Percentiles rank a stretch among this genome's conserved stretches.
Evolutionary conservation across 371 early-diverging fungal species (phyloP).

Genomic region (Entomophthora muscae): DNA sequence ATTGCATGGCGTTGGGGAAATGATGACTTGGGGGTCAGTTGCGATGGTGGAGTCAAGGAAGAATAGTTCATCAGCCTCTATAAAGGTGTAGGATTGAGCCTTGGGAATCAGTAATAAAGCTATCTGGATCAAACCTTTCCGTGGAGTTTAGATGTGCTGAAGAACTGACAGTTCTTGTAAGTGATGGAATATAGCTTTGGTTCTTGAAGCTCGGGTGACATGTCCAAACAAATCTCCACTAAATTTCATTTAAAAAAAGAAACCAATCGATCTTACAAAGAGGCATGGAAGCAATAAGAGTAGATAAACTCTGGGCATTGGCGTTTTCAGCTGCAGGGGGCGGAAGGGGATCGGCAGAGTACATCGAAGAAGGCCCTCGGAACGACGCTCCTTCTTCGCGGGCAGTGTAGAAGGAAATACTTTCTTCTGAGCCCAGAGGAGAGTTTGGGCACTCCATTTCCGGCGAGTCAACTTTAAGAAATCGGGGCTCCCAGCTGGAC

Average conservation of each 20-base stretch:
- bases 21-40: background rate
- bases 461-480: constrained; percentile 1
- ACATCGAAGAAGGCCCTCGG: background rate
- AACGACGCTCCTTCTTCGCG: background rate
- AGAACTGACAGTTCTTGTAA: background rate
- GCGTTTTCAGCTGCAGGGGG: background rate
- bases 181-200: background rate
- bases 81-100: background rate
- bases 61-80: background rate
- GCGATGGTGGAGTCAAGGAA: background rate
- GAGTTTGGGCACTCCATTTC: background rate
- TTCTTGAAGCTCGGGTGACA: background rate
- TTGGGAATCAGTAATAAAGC: background rate
- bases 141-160: background rate
- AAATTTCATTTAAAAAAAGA: too few relatives aligned
- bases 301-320: background rate
- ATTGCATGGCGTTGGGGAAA: background rate
- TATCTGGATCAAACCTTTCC: constrained; percentile 1
- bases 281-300: background rate
- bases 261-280: background rate
- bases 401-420: background rate
- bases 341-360: background rate
- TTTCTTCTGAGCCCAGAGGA: background rate
- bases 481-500: constrained; percentile 37
- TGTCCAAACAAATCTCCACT: constrained; percentile 4